A percentile compares a stretch with the other conserved stretches of the same genome.
These are phyloP conservation scores for Rubroboletus satanas DNA, from an alignment of 768 basidiomycete genomes.

Conservation along the genomic window DNA sequence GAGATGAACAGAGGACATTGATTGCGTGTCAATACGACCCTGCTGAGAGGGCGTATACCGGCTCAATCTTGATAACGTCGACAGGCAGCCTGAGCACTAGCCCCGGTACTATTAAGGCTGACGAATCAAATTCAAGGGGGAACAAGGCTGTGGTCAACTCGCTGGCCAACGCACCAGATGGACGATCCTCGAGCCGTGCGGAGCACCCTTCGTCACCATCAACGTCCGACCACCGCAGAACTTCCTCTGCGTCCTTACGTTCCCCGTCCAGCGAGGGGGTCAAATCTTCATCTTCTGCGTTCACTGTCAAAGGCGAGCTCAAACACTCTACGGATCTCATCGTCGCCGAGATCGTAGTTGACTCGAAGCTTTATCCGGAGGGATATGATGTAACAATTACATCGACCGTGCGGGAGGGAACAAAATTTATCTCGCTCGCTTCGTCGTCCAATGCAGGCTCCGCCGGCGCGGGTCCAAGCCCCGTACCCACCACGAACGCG, in stretches of 20 bases:
- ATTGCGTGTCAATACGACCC: slow-evolving; percentile 53
- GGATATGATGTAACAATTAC: slow-evolving; percentile 60
- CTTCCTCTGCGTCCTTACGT: slow-evolving; percentile 26
- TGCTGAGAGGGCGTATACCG: slow-evolving; percentile 48
- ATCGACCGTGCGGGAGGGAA: slow-evolving; percentile 41
- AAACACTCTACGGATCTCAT: slow-evolving; percentile 64
- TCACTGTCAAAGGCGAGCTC: slow-evolving; percentile 60
- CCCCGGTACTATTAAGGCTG: slow-evolving; percentile 17
- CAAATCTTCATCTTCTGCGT: slow-evolving; percentile 45
- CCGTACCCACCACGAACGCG: neutral
- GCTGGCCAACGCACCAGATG: slow-evolving; percentile 14
- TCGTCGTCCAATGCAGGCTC: slow-evolving; percentile 9
- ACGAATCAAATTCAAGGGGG: slow-evolving; percentile 40
- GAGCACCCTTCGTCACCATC: slow-evolving; percentile 26
- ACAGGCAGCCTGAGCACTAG: slow-evolving; percentile 1
- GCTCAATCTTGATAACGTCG: slow-evolving; percentile 42
- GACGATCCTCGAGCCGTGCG: slow-evolving; percentile 4
- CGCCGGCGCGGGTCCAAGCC: neutral
- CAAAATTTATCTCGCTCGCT: slow-evolving; percentile 36
- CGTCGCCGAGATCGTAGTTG: slow-evolving; percentile 75
- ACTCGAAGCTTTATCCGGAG: slow-evolving; percentile 73
- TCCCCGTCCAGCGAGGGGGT: slow-evolving; percentile 34
- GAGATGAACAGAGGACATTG: slow-evolving; percentile 56
- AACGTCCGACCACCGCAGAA: slow-evolving; percentile 13
- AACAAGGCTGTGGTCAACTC: slow-evolving; percentile 36